These are phyloP conservation scores for Lachnellula willkommii DNA, from an alignment of 2,329 filamentous ascomycete species.

Conservation along the genomic window DNA sequence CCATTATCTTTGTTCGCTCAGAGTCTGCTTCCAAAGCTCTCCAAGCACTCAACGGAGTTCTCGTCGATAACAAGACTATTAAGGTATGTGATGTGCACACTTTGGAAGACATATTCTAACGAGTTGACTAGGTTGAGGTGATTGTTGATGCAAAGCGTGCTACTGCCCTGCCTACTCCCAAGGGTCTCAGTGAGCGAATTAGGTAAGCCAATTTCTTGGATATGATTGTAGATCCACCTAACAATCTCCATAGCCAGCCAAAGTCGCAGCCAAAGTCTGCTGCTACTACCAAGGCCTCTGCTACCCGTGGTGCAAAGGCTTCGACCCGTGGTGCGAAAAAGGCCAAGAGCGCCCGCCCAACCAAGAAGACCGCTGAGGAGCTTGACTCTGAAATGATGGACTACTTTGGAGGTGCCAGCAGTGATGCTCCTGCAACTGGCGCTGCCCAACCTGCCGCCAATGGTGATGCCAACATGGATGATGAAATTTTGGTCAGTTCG, in stretches of 20 bases:
- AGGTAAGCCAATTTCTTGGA: conserved; percentile 47
- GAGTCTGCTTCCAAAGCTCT: conserved; percentile 83
- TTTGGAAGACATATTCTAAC: conserved; percentile 9
- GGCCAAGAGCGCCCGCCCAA: conserved; percentile 56
- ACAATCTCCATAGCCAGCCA: conserved; percentile 42
- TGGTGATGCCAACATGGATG: conserved; percentile 60
- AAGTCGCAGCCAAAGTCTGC: conserved; percentile 80
- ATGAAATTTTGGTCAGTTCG: conserved; percentile 47
- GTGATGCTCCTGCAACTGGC: conserved; percentile 35
- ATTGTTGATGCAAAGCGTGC: conserved; percentile 73
- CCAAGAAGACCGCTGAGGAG: conserved; percentile 90
- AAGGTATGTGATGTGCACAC: conserved; percentile 55
- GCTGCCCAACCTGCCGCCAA: conserved; percentile 28
- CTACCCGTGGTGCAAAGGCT: conserved; percentile 39
- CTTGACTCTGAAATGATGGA: conserved; percentile 97
- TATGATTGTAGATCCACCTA: conserved; percentile 13
- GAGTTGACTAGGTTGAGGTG: conserved; percentile 68
- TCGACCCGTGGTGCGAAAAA: conserved; percentile 28
- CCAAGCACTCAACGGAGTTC: conserved; percentile 76
- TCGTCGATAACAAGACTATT: conserved; percentile 85
- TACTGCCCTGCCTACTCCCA: conserved; percentile 61
- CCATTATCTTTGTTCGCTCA: conserved; percentile 75
- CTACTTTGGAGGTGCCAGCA: conserved; percentile 64
- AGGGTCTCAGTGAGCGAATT: conserved; percentile 78
- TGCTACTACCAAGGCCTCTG: conserved; percentile 68